Percentiles rank a stretch among this genome's conserved stretches.
Evolutionary conservation across 2,329 filamentous ascomycete species (phyloP).

Genomic region (Beauveria scarabaeidicola): DNA sequence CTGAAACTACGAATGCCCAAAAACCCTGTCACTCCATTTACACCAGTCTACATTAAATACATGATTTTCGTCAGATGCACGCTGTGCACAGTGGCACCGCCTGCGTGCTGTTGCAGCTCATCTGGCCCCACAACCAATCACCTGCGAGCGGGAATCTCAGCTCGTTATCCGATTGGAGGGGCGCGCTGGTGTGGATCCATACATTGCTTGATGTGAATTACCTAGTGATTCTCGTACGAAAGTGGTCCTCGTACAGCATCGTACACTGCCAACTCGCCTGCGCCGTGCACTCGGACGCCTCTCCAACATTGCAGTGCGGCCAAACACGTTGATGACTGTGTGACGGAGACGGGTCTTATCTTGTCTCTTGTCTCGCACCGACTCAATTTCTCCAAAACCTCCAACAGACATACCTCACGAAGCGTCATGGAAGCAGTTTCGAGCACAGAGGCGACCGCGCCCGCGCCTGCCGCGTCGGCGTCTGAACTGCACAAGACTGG

Average conservation of each 20-base stretch:
- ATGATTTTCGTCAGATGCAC: neutral
- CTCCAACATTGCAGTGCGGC: neutral
- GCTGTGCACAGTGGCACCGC: neutral
- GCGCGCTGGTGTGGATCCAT: neutral
- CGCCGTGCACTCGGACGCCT: neutral
- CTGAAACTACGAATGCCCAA: neutral
- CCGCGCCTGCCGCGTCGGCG: neutral
- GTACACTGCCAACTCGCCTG: neutral
- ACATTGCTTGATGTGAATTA: no score
- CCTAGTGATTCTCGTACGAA: no score
- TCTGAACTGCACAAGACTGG: slow-evolving; percentile 6
- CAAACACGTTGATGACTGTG: slow-evolving; percentile 5
- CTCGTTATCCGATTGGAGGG: slow-evolving; percentile 5
- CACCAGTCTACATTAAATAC: neutral
- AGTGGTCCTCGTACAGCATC: no score
- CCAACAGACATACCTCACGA: neutral
- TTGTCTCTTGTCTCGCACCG: neutral
- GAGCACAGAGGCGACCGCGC: neutral
- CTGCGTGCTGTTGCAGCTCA: neutral
- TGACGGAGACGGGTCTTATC: slow-evolving; percentile 1
- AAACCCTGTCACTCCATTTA: neutral
- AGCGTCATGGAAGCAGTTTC: neutral
- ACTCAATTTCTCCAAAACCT: neutral
- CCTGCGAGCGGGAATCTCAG: neutral
- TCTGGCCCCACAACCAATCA: neutral